Conservation (phyloP, 257 asterid genomes). For the Mitragyna speciosa region DNA sequence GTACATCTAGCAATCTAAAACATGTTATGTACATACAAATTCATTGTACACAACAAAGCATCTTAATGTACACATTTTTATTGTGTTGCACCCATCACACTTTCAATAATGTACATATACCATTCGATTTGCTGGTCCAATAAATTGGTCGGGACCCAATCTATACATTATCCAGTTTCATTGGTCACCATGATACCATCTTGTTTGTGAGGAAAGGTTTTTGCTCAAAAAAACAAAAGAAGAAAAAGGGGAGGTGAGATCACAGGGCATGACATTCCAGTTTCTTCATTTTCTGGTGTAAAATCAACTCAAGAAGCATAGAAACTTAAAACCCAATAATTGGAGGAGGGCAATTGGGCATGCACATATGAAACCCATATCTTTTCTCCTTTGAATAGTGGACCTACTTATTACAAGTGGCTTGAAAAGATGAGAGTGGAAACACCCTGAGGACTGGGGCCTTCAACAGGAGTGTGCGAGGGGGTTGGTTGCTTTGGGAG, state of each 20-base stretch:
- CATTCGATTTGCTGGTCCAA: too few relatives aligned
- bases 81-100: too few relatives aligned
- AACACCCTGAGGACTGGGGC: conserved; percentile 1
- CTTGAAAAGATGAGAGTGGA: neutral
- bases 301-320: neutral
- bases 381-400: neutral
- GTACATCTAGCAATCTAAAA: too few relatives aligned
- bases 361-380: neutral
- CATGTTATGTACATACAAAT: too few relatives aligned
- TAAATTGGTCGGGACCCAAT: too few relatives aligned
- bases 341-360: neutral
- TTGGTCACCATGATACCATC: neutral
- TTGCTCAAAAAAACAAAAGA: neutral
- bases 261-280: neutral
- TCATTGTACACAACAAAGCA: too few relatives aligned
- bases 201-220: neutral
- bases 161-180: neutral
- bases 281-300: neutral
- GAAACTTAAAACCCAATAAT: neutral
- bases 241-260: neutral
- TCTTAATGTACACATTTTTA: too few relatives aligned
- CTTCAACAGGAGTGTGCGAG: neutral
- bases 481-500: neutral
- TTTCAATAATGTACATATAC: too few relatives aligned
- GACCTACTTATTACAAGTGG: neutral